Percentiles rank a stretch among this genome's conserved stretches.
phyloP scores from a whole-genome alignment of 495 filamentous ascomycete genomes.

The Venustampulla echinocandica region DNA sequence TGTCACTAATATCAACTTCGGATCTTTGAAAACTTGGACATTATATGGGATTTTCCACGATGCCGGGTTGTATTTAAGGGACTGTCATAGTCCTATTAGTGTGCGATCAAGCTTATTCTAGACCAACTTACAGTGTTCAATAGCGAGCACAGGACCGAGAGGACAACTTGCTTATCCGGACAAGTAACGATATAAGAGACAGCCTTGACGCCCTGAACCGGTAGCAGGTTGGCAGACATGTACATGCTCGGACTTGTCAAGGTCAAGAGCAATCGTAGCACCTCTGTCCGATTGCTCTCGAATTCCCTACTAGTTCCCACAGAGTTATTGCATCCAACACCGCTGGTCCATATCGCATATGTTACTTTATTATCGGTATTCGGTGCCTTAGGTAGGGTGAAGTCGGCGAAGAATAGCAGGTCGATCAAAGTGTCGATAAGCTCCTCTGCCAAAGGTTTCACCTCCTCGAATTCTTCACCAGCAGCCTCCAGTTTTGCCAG shows the following conservation, averaged over 20 bases:
- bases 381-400: conserved; percentile 63
- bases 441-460: conserved; percentile 86
- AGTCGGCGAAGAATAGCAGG: conserved; percentile 81
- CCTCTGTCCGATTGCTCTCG: conserved; percentile 86
- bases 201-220: conserved; percentile 75
- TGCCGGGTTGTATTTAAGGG: conserved; percentile 93
- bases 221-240: conserved; percentile 72
- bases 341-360: conserved; percentile 95
- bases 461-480: conserved; percentile 63
- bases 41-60: conserved; percentile 94
- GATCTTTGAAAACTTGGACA: conserved; percentile 85
- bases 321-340: conserved; percentile 87
- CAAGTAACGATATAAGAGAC: conserved; percentile 85
- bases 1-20: conserved; percentile 84
- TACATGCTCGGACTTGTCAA: conserved; percentile 89
- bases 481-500: conserved; percentile 32
- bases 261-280: conserved; percentile 77
- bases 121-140: conserved; percentile 75
- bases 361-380: conserved; percentile 73
- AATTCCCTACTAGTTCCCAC: conserved; percentile 82
- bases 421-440: conserved; percentile 86
- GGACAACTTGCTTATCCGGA: conserved; percentile 82
- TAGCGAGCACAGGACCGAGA: conserved; percentile 83
- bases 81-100: conserved; percentile 40
- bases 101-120: not conserved